These are phyloP conservation scores for Fagus sylvatica DNA, from an alignment of 306 rosid genomes.

Conservation along the genomic window DNA sequence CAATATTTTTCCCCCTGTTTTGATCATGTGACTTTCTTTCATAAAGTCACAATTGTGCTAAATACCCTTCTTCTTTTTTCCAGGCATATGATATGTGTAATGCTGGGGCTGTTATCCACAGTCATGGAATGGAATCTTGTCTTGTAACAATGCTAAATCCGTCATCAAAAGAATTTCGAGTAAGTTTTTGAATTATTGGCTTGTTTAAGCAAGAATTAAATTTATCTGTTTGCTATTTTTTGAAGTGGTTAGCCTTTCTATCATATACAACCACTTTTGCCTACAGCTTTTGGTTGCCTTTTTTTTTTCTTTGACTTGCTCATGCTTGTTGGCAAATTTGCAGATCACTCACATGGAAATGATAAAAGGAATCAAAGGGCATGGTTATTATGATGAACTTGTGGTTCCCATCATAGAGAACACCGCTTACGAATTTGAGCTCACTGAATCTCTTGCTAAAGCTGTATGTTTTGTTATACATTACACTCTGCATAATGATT, in stretches of 20 bases:
- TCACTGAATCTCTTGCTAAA: constrained; percentile 87
- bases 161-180: constrained; percentile 84
- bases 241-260: constrained; percentile 10
- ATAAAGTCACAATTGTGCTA: constrained; percentile 17
- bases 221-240: background rate
- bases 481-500: background rate
- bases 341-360: constrained; percentile 99
- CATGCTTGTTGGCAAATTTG: constrained; percentile 31
- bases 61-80: constrained; percentile 22
- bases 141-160: constrained; percentile 88
- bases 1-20: constrained; percentile 3
- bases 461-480: constrained; percentile 62
- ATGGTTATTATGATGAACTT: constrained; percentile 96
- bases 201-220: background rate
- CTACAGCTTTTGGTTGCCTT: constrained; percentile 7
- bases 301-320: constrained; percentile 19
- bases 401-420: constrained; percentile 95
- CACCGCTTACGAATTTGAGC: constrained; percentile 85
- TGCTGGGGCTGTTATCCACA: constrained; percentile 89
- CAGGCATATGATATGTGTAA: constrained; percentile 84
- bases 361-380: constrained; percentile 98
- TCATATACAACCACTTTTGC: constrained; percentile 22
- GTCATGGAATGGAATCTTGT: constrained; percentile 94
- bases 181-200: constrained; percentile 41
- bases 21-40: constrained; percentile 8